A percentile compares a stretch with the other conserved stretches of the same genome.
Evolutionary conservation across 805 yeast species (phyloP).

Genomic region (Hanseniaspora vineae): DNA sequence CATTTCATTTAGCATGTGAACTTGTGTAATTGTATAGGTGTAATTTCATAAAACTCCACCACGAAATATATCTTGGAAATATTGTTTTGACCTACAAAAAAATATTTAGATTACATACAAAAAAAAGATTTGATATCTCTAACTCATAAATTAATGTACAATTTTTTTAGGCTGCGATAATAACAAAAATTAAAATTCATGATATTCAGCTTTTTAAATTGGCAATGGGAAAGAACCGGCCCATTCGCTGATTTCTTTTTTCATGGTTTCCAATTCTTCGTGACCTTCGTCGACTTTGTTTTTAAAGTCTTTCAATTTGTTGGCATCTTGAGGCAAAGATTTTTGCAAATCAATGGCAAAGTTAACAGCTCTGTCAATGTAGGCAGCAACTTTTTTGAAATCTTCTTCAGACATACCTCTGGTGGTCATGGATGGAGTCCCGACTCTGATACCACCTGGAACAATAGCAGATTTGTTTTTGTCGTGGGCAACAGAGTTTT

Average conservation of each 20-base stretch:
- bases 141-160: not conserved
- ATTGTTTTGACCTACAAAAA: not conserved
- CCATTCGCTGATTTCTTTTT: conserved; percentile 78
- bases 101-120: too few relatives aligned
- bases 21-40: not conserved
- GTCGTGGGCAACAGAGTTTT: conserved; percentile 97
- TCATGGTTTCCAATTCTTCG: conserved; percentile 52
- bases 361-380: conserved; percentile 67
- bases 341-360: conserved; percentile 67
- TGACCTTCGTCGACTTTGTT: conserved; percentile 60
- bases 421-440: conserved; percentile 98
- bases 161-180: too few relatives aligned
- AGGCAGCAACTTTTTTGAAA: conserved; percentile 65
- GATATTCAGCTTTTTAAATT: not conserved
- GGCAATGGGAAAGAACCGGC: conserved; percentile 75
- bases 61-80: not conserved
- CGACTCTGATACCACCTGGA: conserved; percentile 95
- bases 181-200: too few relatives aligned
- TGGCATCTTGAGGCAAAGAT: conserved; percentile 78
- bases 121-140: too few relatives aligned
- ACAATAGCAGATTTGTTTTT: conserved; percentile 70
- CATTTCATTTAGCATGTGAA: not conserved
- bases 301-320: conserved; percentile 93
- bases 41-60: too few relatives aligned
- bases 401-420: conserved; percentile 89